Evolutionary conservation across 192 early-diverging fungal genomes (phyloP).

Genomic region (Mortierella claussenii): DNA sequence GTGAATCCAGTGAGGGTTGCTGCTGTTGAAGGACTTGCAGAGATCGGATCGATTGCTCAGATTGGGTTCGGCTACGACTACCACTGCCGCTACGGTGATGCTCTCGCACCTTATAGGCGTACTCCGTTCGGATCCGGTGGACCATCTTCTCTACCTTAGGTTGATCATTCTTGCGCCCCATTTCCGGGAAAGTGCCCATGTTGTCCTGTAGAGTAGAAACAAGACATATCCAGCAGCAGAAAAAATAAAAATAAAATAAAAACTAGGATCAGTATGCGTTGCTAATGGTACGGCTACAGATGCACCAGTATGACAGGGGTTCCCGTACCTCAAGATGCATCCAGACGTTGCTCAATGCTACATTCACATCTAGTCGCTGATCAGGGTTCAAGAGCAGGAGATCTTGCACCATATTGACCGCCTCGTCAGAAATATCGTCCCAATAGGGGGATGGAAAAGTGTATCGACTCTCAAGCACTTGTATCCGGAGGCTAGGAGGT

Average conservation of each 20-base stretch:
- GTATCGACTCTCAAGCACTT: slow-evolving; percentile 75
- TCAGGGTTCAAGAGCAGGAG: slow-evolving; percentile 7
- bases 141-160: background rate
- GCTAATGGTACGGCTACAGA: no score
- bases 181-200: background rate
- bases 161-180: background rate
- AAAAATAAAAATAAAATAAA: background rate
- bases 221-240: background rate
- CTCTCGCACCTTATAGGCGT: no score
- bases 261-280: background rate
- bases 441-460: slow-evolving; percentile 84
- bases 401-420: slow-evolving; percentile 32
- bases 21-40: no score
- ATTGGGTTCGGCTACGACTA: no score
- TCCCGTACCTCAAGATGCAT: slow-evolving; percentile 39
- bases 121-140: background rate
- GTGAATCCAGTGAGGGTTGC: no score
- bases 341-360: slow-evolving; percentile 29
- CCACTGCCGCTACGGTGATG: no score
- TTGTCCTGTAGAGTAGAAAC: background rate
- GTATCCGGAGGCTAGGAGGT: slow-evolving; percentile 59
- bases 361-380: slow-evolving; percentile 23
- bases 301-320: no score
- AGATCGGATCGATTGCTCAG: no score
- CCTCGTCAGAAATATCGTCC: slow-evolving; percentile 75